Evolutionary conservation across 176 grass and related monocot species (phyloP), one percentile per base, ranked within the genome.

Genomic region (Microstegium vimineum): DNA sequence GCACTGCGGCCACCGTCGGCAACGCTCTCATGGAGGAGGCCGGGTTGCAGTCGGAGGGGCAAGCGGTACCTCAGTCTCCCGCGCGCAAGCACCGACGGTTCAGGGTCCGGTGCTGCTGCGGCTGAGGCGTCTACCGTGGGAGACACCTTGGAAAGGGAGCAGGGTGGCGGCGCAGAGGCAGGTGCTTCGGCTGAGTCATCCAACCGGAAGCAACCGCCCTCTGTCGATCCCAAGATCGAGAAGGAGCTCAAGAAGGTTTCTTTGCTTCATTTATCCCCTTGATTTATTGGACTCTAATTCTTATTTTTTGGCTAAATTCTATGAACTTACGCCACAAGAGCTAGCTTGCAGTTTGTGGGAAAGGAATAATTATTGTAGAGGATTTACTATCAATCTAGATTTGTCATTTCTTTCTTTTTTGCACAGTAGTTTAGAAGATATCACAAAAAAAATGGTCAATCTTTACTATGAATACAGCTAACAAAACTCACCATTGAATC

Each of bases 231-330:
- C 38, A 86, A 31, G 74, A 91, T 93, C 70, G 90, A 95, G 57
- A 95, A 95, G 87, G 89, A 98, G 57, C 84, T 98, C 78, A 98
- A 93, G 80, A 98, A 98, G 95, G 92, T 95, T 9, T 7, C 22
- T 79, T 51, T 78, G 9, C 13, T 36, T 37, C 20, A 27, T 69
- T 83, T 82, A n/a, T 31, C 11, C 20, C 26, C 13, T 57, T n/a
- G 57, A 12, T 32, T 42, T 60, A 34, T 23, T 18, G 8, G 25
- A 66, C 27, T 73, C 26, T 28, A 8, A 10, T 74, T 73, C 23
- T 6, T 43, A 0, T 16, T 40, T 66, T 35, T 22, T 22, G 16
- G 16, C 5, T 11, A 62, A 20, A 31, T 62, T 62, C 4, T 8
- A 5, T 26, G 13, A 40, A 57, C 17, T 65, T 31, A 40, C 2